A percentile compares a stretch with the other conserved stretches of the same genome.
Evolutionary conservation across 2,329 filamentous ascomycete species (phyloP).

Genomic region (Aspergillus tubingensis): DNA sequence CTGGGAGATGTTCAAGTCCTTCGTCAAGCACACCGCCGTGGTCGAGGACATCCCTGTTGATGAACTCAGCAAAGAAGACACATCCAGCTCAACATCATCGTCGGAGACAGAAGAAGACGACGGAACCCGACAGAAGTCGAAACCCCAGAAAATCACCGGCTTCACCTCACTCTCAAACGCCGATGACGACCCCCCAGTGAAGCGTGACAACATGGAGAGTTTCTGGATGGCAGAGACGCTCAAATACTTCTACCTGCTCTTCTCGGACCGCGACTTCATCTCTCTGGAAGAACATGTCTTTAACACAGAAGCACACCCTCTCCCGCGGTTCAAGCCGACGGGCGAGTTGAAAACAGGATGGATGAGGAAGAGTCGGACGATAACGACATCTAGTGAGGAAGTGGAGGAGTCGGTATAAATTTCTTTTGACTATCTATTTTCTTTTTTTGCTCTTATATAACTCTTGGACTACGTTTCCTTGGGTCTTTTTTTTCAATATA

Average conservation of each 20-base stretch:
- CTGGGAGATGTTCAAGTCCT: conserved; percentile 96
- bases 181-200: conserved; percentile 66
- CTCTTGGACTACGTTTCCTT: not conserved
- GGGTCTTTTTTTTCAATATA: too few species aligned
- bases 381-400: not conserved
- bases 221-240: conserved; percentile 99
- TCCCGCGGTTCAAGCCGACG: conserved; percentile 81
- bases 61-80: conserved; percentile 18
- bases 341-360: conserved; percentile 45
- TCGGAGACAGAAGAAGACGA: not conserved
- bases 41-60: conserved; percentile 53
- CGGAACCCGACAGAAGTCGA: not conserved
- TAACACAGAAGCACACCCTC: conserved; percentile 92
- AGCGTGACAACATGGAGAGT: conserved; percentile 93
- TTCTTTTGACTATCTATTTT: not conserved
- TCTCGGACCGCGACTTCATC: conserved; percentile 78
- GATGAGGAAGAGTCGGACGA: conserved; percentile 30
- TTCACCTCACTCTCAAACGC: conserved; percentile 82
- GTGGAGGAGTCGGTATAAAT: not conserved
- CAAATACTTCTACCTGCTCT: conserved; percentile 96
- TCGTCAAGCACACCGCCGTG: conserved; percentile 81
- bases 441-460: not conserved
- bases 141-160: conserved; percentile 49
- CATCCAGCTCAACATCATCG: not conserved
- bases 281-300: conserved; percentile 86